Evolutionary conservation across 768 basidiomycete genomes (phyloP), one percentile per base, ranked within the genome.

Genomic region (Mycena amicta): DNA sequence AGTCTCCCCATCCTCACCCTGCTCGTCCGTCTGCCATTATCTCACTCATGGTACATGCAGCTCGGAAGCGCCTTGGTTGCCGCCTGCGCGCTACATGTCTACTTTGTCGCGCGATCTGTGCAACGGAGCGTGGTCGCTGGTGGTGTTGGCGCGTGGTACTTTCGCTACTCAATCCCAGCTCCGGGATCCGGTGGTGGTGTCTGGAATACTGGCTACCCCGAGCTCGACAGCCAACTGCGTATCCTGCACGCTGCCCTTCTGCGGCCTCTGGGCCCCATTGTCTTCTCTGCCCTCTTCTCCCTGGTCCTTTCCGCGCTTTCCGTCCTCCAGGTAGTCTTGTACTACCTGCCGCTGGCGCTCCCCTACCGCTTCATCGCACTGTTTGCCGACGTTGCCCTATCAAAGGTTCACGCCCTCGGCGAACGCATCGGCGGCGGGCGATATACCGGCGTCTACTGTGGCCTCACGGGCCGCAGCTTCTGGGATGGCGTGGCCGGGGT

Each of bases 131-230:
- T 87, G 2, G 84, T 87, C 56, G 88, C 93, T 0, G 89, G 88
- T 28, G 91, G 95, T 3, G 83, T 98, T 30, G 95, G 93, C 2
- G 87, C 89, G 45, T 98, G 95, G 95, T 97, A 96, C 70, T 96
- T 93, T 60, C 60, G 46, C 60, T 46, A 50, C 26, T 54, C 56
- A 5, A 51, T 62, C 15, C 46, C 39, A 33, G 45, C 57, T 30
- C n/a, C n/a, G n/a, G 31, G 33, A 1, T 22, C 55, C 5, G 12
- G 33, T 13, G 50, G 50, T 1, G 30, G 6, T 22, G 53, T 40
- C 13, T 53, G 29, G 57, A 51, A 28, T 68, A 80, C 2, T 73
- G 74, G 3, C 81, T 83, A 22, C 77, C 75, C 3, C 83, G 84
- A 20, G 77, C 73, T 86, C 86, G 26, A 91, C 88, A 16, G 89